Evolutionary conservation across 2,329 filamentous ascomycete genomes (phyloP).

Genomic region (Chlorencoelia australis): DNA sequence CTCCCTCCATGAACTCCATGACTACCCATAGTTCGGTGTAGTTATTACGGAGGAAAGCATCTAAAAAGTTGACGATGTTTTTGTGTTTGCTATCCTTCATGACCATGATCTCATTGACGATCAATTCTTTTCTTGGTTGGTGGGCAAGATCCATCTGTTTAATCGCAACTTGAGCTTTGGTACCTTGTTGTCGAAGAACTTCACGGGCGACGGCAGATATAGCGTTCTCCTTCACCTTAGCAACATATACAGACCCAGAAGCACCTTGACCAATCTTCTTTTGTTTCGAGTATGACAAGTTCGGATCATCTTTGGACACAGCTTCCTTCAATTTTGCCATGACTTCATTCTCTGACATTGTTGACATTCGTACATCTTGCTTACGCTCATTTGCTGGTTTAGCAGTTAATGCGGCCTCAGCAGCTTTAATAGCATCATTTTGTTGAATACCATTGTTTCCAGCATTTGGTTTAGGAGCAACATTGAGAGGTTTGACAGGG

Average conservation of each 20-base stretch:
- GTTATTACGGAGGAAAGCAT: conserved; percentile 92
- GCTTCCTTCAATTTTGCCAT: conserved; percentile 93
- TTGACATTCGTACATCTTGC: conserved; percentile 96
- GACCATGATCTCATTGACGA: conserved; percentile 98
- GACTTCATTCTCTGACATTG: conserved; percentile 93
- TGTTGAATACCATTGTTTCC: conserved; percentile 32
- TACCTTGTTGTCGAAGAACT: conserved; percentile 68
- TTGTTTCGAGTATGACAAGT: conserved; percentile 95
- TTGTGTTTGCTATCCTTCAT: conserved; percentile 99
- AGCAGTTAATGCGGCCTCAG: conserved; percentile 78
- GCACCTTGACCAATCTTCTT: conserved; percentile 99
- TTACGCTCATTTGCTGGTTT: conserved; percentile 68
- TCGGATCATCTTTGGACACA: conserved; percentile 90
- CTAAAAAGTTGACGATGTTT: conserved; percentile 98
- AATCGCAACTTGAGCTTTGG: conserved; percentile 85
- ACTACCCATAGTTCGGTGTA: conserved; percentile 97
- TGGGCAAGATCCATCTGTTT: conserved; percentile 99
- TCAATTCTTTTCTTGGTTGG: conserved; percentile 93
- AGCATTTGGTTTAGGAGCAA: conserved; percentile 53
- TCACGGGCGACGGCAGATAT: conserved; percentile 71
- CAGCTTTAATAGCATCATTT: conserved; percentile 70
- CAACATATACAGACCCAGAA: conserved; percentile 95
- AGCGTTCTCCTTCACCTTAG: conserved; percentile 83
- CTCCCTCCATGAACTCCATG: conserved; percentile 99
- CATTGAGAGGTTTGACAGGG: conserved; percentile 67